phyloP scores from a whole-genome alignment of 768 basidiomycete species.

The Leccinum subgranulosum region DNA sequence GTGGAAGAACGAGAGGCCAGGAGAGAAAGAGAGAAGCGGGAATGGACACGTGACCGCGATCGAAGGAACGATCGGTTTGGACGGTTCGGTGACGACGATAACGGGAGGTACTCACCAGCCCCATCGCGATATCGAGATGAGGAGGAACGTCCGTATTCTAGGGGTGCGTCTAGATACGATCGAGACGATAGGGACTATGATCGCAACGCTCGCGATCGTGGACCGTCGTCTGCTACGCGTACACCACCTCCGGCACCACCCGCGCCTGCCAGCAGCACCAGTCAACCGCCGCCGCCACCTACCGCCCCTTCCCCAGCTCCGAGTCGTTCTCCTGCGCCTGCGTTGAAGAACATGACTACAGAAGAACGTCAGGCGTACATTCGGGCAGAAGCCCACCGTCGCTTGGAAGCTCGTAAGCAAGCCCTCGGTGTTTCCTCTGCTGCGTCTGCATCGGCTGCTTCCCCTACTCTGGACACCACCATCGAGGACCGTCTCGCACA shows the following conservation, averaged over 20 bases:
- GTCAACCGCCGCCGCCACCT: constrained; percentile 25
- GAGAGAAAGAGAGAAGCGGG: constrained; percentile 73
- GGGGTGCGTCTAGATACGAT: constrained; percentile 36
- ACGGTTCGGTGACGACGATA: constrained; percentile 52
- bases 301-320: constrained; percentile 40
- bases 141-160: constrained; percentile 54
- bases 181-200: constrained; percentile 39
- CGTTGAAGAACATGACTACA: constrained; percentile 74
- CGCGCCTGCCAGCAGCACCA: constrained; percentile 35
- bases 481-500: constrained; percentile 82
- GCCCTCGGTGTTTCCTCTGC: constrained; percentile 71
- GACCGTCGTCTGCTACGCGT: constrained; percentile 36
- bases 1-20: constrained; percentile 76
- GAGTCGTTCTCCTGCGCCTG: constrained; percentile 55
- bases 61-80: constrained; percentile 79
- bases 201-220: constrained; percentile 36
- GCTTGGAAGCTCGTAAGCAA: constrained; percentile 81
- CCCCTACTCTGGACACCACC: constrained; percentile 63
- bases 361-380: constrained; percentile 80
- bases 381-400: constrained; percentile 74
- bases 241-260: constrained; percentile 48
- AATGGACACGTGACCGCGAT: constrained; percentile 79
- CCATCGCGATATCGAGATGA: constrained; percentile 36
- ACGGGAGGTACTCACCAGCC: constrained; percentile 28
- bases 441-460: constrained; percentile 31